These are phyloP conservation scores for Clonostachys solani DNA, from an alignment of 2,329 filamentous ascomycete species.

Conservation along the genomic window DNA sequence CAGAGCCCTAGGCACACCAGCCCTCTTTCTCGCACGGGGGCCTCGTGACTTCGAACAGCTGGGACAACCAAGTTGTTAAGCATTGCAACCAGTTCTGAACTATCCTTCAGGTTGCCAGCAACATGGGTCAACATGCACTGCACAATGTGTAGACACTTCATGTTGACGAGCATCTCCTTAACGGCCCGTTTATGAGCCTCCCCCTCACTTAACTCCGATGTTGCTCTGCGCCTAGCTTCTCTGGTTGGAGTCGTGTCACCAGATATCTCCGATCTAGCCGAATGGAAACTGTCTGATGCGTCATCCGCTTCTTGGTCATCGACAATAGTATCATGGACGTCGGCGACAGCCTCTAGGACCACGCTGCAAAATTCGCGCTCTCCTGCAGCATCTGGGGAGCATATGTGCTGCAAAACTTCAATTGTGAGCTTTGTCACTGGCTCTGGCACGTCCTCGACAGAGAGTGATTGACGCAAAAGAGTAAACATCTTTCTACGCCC, in stretches of 20 bases:
- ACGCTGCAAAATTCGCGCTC: slow-evolving; percentile 81
- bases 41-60: slow-evolving; percentile 88
- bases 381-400: slow-evolving; percentile 67
- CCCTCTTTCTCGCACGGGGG: slow-evolving; percentile 86
- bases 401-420: slow-evolving; percentile 78
- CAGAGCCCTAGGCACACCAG: slow-evolving; percentile 87
- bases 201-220: slow-evolving; percentile 52
- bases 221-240: slow-evolving; percentile 32
- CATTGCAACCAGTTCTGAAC: slow-evolving; percentile 92
- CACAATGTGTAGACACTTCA: slow-evolving; percentile 96
- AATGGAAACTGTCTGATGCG: slow-evolving; percentile 78
- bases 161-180: slow-evolving; percentile 91
- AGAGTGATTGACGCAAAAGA: slow-evolving; percentile 79
- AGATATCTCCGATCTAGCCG: slow-evolving; percentile 81
- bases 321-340: slow-evolving; percentile 91
- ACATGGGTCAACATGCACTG: slow-evolving; percentile 98
- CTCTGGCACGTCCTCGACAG: slow-evolving; percentile 83
- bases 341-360: slow-evolving; percentile 88
- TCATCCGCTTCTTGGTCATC: slow-evolving; percentile 59
- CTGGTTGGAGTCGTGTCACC: slow-evolving; percentile 54
- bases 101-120: slow-evolving; percentile 79
- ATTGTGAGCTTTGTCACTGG: slow-evolving; percentile 87
- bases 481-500: slow-evolving; percentile 95
- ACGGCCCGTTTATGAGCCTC: slow-evolving; percentile 72
- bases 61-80: slow-evolving; percentile 95